Conservation (phyloP, 2,329 filamentous ascomycete species). For the Leptographium galeiforme region DNA sequence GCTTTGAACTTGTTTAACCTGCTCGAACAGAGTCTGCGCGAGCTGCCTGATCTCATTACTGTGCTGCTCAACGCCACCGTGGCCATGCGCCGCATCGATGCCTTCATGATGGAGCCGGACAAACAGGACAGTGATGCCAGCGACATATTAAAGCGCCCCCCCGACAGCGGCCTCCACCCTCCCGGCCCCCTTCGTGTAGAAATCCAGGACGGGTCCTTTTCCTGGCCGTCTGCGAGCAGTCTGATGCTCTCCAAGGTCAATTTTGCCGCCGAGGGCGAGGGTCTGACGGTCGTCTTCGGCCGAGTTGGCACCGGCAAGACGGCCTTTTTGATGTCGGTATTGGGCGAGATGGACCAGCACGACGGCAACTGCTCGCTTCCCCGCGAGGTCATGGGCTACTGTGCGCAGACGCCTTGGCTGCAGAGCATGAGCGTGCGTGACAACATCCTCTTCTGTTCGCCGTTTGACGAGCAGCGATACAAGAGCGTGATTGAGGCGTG, state of each 20-base stretch:
- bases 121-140: conserved; percentile 35
- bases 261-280: conserved; percentile 28
- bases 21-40: conserved; percentile 59
- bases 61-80: conserved; percentile 71
- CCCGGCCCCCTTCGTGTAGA: conserved; percentile 27
- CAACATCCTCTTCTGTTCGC: conserved; percentile 48
- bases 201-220: conserved; percentile 56
- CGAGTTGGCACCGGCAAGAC: conserved; percentile 50
- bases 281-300: conserved; percentile 43
- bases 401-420: conserved; percentile 50
- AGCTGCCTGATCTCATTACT: conserved; percentile 63
- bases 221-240: conserved; percentile 58
- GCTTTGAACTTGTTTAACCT: conserved; percentile 69
- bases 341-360: conserved; percentile 54
- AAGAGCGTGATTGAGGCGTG: conserved; percentile 47
- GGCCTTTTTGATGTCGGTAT: conserved; percentile 42
- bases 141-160: conserved; percentile 7
- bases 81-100: conserved; percentile 67
- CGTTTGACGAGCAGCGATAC: conserved; percentile 41
- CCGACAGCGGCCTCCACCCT: conserved; percentile 1
- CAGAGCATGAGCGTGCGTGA: conserved; percentile 53
- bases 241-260: conserved; percentile 35
- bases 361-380: conserved; percentile 34
- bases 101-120: conserved; percentile 77
- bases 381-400: conserved; percentile 38